Evolutionary conservation across 208 protist genomes (phyloP).

Genomic region (Acanthamoeba triangularis): DNA sequence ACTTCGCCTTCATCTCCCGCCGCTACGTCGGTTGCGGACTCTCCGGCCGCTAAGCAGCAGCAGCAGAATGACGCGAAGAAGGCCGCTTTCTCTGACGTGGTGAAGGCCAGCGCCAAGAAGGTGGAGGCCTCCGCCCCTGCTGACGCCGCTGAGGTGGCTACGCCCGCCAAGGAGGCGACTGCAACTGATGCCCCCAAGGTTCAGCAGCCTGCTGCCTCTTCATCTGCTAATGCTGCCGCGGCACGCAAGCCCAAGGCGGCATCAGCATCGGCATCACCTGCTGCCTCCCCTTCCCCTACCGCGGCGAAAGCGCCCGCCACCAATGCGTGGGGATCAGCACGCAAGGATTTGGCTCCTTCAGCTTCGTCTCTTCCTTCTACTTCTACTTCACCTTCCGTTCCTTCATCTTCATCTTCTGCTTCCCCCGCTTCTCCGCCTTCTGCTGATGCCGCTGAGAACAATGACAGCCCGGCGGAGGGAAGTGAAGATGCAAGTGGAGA

Average conservation of each 20-base stretch:
- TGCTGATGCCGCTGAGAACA: background rate
- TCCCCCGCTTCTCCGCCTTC: background rate
- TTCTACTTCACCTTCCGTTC: background rate
- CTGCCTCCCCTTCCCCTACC: background rate
- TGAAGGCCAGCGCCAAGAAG: constrained; percentile 6
- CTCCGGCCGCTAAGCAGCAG: background rate
- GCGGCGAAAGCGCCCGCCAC: background rate
- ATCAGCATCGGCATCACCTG: background rate
- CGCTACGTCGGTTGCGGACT: background rate
- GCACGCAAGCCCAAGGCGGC: background rate
- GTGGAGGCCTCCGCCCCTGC: background rate
- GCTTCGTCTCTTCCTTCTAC: background rate
- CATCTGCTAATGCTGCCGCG: background rate
- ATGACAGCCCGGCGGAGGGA: background rate
- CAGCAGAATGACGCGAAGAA: constrained; percentile 5
- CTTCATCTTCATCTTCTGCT: background rate
- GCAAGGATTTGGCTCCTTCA: background rate
- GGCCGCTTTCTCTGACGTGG: background rate
- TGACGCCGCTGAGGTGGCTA: background rate
- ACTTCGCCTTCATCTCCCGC: background rate
- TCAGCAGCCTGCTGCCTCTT: background rate
- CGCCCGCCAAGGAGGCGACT: background rate
- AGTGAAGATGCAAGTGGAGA: background rate
- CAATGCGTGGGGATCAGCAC: background rate
- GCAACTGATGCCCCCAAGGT: background rate